Base-by-base conservation (phyloP, 805 yeast genomes). In the Torulaspora delbrueckii region DNA sequence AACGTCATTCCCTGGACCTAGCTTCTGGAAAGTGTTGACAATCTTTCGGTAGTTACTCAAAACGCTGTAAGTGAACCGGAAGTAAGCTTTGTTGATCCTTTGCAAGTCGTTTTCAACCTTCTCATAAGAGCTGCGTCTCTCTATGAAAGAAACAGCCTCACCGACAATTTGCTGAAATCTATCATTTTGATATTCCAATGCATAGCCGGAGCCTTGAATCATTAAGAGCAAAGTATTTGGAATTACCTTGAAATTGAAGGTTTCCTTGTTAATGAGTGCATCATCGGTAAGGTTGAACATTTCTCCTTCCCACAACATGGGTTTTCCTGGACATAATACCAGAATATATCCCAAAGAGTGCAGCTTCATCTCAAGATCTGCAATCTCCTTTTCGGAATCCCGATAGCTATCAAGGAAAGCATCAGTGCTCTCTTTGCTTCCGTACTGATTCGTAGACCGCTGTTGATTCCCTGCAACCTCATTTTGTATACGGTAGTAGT, bases 301-400 rank as follows among this genome's bases (percentile, higher is more conserved):
- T 13, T 78, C 74, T 4, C 97, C 97, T 50, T 85, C 89, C 98
- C 98, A 91, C 40, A 86, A 79, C 65, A 90, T 76, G 0, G 96
- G 95, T 56, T 86, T 86, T 2, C 82, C 75, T 0, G 96, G 89
- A 56, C 86, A 81, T 4, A 90, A 65, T 0, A 87, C 83, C 23
- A 89, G 56, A 10, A 87, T 75, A 52, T 86, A 87, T 0, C 88
- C 86, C 23, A 71, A 62, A 19, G 62, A 55, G 36, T 60, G 61
- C 28, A 64, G 42, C 45, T 57, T 60, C 18, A 42, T 30, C 37
- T 63, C 66, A n/a, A 63, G 45, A 16, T 55, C 53, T 10, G 48
- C 16, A 30, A 63, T 36, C 28, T 63, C 66, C 10, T 45, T 46
- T 37, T 58, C 55, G 4, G 71, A 68, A n/a, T 59, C 66, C 10